Percentiles rank a stretch among this genome's conserved stretches.
phyloP scores from a whole-genome alignment of 768 basidiomycete genomes.

The Strobilomyces dryophilus region DNA sequence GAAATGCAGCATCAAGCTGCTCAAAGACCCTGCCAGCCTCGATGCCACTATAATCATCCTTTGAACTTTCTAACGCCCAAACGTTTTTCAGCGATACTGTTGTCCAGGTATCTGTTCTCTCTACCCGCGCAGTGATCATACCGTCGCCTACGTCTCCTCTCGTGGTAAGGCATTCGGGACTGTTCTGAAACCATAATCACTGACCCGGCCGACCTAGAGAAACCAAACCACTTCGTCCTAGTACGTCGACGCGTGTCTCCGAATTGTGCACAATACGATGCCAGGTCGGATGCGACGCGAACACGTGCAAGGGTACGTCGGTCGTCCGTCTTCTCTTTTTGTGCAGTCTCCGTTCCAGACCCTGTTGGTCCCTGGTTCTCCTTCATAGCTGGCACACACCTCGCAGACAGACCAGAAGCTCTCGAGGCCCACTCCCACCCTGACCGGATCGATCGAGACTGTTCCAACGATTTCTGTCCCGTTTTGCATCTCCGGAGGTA shows the following conservation, averaged over 20 bases:
- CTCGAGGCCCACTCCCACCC: conserved; percentile 47
- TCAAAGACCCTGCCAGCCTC: conserved; percentile 62
- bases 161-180: conserved; percentile 51
- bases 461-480: conserved; percentile 94
- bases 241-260: conserved; percentile 77
- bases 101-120: too few relatives aligned
- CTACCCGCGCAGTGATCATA: not conserved
- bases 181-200: conserved; percentile 85
- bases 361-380: too few relatives aligned
- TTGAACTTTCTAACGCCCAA: conserved; percentile 96
- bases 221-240: conserved; percentile 62
- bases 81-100: conserved; percentile 88
- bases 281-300: conserved; percentile 82
- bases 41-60: too few relatives aligned
- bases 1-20: conserved; percentile 77
- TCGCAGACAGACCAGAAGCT: conserved; percentile 73
- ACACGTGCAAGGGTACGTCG: conserved; percentile 77
- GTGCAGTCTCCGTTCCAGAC: too few relatives aligned
- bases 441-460: conserved; percentile 89
- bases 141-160: not conserved
- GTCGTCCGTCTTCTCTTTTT: too few relatives aligned
- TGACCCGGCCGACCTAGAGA: conserved; percentile 69
- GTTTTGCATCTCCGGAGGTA: conserved; percentile 75
- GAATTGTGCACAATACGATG: conserved; percentile 77
- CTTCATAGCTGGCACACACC: too few relatives aligned